Conservation (phyloP, 2,329 filamentous ascomycete genomes). For the Penicillium paneum region DNA sequence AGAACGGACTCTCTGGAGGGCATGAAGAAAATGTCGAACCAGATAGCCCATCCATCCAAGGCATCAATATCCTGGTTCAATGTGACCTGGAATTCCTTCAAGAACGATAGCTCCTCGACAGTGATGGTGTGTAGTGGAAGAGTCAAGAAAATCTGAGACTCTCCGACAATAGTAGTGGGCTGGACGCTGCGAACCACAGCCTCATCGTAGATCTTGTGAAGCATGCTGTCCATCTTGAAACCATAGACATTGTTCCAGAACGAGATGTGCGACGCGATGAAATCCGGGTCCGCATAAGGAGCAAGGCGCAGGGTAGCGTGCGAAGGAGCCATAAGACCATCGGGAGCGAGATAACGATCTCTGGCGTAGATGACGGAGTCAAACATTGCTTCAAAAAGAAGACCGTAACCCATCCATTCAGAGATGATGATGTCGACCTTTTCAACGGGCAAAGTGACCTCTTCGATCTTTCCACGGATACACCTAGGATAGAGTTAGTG, state of each 20-base stretch:
- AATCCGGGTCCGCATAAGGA: constrained; percentile 73
- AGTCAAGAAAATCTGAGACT: constrained; percentile 64
- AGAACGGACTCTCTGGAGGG: constrained; percentile 53
- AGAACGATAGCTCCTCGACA: constrained; percentile 72
- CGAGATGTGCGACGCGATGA: constrained; percentile 70
- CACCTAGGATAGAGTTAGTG: constrained; percentile 46
- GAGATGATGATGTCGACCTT: constrained; percentile 93
- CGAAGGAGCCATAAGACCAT: constrained; percentile 80
- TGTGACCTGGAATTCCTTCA: constrained; percentile 61
- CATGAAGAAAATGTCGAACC: constrained; percentile 93
- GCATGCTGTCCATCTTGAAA: constrained; percentile 92
- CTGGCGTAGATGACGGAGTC: constrained; percentile 85
- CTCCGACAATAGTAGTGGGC: constrained; percentile 52
- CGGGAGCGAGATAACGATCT: constrained; percentile 77
- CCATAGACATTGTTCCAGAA: constrained; percentile 95
- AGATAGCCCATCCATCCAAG: constrained; percentile 84
- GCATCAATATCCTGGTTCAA: constrained; percentile 61
- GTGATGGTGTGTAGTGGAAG: constrained; percentile 73
- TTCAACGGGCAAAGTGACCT: constrained; percentile 71
- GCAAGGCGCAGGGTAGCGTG: constrained; percentile 80
- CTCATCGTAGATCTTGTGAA: constrained; percentile 75
- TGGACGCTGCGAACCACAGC: constrained; percentile 71
- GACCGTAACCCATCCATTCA: constrained; percentile 96
- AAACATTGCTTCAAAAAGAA: constrained; percentile 94
- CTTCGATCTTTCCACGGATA: constrained; percentile 81